These are phyloP conservation scores for Dacryopinax primogenitus DNA, from an alignment of 768 basidiomycete species.

Conservation along the genomic window DNA sequence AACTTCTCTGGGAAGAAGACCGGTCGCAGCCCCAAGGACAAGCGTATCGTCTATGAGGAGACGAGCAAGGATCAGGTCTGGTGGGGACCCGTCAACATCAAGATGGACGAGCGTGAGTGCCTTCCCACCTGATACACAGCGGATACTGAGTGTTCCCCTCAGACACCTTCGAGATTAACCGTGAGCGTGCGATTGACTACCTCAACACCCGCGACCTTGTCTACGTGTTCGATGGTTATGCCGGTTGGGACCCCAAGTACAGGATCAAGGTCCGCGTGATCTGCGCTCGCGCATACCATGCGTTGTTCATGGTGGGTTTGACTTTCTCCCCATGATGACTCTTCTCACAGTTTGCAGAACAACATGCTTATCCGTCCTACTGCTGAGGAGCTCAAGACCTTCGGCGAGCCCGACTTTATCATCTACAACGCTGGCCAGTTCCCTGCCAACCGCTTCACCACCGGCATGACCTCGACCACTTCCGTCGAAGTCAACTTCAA, in stretches of 20 bases:
- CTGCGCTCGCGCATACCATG: conserved; percentile 96
- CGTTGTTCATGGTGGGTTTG: conserved; percentile 82
- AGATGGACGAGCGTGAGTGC: conserved; percentile 73
- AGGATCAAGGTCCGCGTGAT: conserved; percentile 99
- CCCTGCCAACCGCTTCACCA: conserved; percentile 98
- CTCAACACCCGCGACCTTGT: conserved; percentile 97
- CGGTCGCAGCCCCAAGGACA: conserved; percentile 94
- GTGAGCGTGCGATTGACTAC: conserved; percentile 97
- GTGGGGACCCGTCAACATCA: conserved; percentile 99
- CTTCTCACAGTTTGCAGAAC: conserved; percentile 41
- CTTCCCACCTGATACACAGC: background rate
- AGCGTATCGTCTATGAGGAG: conserved; percentile 97
- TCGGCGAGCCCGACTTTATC: conserved; percentile 97
- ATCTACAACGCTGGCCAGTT: conserved; percentile 99
- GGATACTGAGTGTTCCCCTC: conserved; percentile 12
- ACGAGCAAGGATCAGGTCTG: conserved; percentile 93
- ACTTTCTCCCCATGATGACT: conserved; percentile 14
- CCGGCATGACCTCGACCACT: conserved; percentile 98
- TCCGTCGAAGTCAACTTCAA: conserved; percentile 99
- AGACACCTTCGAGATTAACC: conserved; percentile 99
- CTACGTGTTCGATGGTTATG: conserved; percentile 92
- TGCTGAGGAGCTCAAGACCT: conserved; percentile 79
- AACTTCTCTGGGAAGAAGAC: conserved; percentile 99
- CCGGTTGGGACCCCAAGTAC: conserved; percentile 98
- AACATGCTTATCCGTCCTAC: conserved; percentile 99